Conservation (phyloP, 2,329 filamentous ascomycete species). For the Penicillium digitatum region DNA sequence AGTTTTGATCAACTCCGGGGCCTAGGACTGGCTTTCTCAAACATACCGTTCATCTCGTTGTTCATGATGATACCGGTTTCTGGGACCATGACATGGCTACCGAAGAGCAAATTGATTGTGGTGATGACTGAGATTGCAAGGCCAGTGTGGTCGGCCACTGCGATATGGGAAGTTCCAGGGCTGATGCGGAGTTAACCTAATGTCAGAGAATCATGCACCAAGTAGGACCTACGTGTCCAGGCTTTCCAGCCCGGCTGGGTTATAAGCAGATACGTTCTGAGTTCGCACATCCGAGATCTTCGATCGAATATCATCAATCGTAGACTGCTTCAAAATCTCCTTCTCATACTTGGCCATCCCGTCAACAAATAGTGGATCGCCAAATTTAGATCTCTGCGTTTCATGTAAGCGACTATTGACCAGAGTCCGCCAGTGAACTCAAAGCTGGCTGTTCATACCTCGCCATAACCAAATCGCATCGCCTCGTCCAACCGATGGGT, state of each 20-base stretch:
- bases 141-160: constrained; percentile 67
- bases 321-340: constrained; percentile 61
- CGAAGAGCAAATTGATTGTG: constrained; percentile 84
- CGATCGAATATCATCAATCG: constrained; percentile 56
- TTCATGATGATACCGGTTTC: constrained; percentile 77
- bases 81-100: constrained; percentile 72
- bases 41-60: constrained; percentile 56
- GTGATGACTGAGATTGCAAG: constrained; percentile 78
- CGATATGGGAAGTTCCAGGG: constrained; percentile 51
- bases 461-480: constrained; percentile 81
- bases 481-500: constrained; percentile 83
- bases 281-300: constrained; percentile 71
- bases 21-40: constrained; percentile 24
- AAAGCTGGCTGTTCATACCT: constrained; percentile 28
- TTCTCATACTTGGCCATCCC: constrained; percentile 62
- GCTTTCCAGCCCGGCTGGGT: constrained; percentile 63
- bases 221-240: constrained; percentile 53
- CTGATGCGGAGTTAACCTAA: constrained; percentile 22
- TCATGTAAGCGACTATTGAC: constrained; percentile 9
- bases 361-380: constrained; percentile 72
- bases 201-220: not conserved
- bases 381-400: constrained; percentile 65
- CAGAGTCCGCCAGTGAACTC: not conserved
- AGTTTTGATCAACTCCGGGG: constrained; percentile 25
- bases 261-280: constrained; percentile 68